These are phyloP conservation scores for Salicornia ramosissima DNA, from an alignment of 148 eudicot genomes.

Conservation along the genomic window DNA sequence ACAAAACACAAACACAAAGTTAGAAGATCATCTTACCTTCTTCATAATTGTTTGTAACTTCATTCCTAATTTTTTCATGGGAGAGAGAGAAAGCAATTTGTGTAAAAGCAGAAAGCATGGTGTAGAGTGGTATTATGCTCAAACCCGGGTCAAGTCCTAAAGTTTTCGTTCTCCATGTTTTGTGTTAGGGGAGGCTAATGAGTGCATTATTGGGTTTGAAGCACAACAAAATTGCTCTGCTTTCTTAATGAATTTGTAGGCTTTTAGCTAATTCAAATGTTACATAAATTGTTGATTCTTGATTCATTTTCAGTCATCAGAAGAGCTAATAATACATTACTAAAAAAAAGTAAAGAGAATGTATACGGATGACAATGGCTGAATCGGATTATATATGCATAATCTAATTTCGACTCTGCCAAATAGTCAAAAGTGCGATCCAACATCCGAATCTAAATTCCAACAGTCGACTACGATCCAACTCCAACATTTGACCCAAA, in stretches of 20 bases:
- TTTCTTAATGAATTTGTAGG: slow-evolving; percentile 9
- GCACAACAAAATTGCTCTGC: slow-evolving; percentile 11
- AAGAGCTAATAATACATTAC: too few species aligned
- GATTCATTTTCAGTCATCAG: neutral
- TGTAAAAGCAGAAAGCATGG: slow-evolving; percentile 7
- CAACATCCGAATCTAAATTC: too few species aligned
- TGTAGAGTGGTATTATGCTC: slow-evolving; percentile 20
- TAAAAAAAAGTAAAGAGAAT: too few species aligned
- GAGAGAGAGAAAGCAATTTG: slow-evolving; percentile 21
- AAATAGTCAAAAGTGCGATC: too few species aligned
- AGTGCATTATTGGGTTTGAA: slow-evolving; percentile 16
- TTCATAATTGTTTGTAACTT: slow-evolving; percentile 17
- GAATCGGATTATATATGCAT: too few species aligned
- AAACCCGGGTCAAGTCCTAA: slow-evolving; percentile 22
- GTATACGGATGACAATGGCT: too few species aligned
- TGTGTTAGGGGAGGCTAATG: slow-evolving; percentile 20
- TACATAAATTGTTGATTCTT: slow-evolving; percentile 4
- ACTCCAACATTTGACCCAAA: too few species aligned
- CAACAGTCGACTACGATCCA: too few species aligned
- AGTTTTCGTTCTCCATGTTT: slow-evolving; percentile 18
- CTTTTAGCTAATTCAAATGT: slow-evolving; percentile 9
- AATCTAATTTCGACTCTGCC: too few species aligned
- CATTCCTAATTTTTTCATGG: slow-evolving; percentile 5
- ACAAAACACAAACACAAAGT: slow-evolving; percentile 8
- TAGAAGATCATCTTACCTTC: slow-evolving; percentile 9